Evolutionary conservation across 2,329 filamentous ascomycete genomes (phyloP).

Genomic region (Claviceps spartinae): DNA sequence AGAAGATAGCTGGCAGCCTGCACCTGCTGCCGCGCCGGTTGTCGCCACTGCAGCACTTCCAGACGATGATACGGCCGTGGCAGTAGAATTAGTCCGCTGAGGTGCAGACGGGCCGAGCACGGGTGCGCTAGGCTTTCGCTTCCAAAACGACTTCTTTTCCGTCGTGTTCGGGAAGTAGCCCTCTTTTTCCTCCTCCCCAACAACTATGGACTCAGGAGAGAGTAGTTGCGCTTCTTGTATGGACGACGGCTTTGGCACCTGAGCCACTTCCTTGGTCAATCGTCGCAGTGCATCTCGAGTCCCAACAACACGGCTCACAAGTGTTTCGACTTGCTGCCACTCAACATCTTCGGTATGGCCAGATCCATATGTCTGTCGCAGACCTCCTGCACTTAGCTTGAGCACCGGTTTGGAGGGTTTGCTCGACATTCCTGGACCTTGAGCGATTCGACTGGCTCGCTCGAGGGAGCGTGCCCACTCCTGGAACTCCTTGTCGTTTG

Average conservation of each 20-base stretch:
- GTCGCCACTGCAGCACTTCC: constrained; percentile 19
- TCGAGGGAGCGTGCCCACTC: constrained; percentile 82
- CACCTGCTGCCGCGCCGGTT: constrained; percentile 15
- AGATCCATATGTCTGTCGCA: constrained; percentile 17
- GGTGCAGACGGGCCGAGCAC: constrained; percentile 26
- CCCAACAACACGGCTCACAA: constrained; percentile 76
- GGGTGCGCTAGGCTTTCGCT: constrained; percentile 59
- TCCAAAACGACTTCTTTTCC: constrained; percentile 77
- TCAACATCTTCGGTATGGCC: constrained; percentile 56
- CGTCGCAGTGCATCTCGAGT: constrained; percentile 79
- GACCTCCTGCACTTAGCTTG: constrained; percentile 15
- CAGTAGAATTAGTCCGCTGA: constrained; percentile 24
- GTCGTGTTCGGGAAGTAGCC: constrained; percentile 37
- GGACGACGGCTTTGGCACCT: constrained; percentile 21
- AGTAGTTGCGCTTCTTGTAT: constrained; percentile 19
- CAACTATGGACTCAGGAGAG: constrained; percentile 26
- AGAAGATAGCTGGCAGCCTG: constrained; percentile 16
- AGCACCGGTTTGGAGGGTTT: constrained; percentile 14
- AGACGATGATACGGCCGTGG: constrained; percentile 29
- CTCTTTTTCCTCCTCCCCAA: constrained; percentile 20
- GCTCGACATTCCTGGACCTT: constrained; percentile 32
- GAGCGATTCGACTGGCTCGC: constrained; percentile 56
- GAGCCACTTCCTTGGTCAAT: constrained; percentile 72
- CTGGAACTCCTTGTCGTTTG: constrained; percentile 70
- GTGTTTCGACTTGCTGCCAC: constrained; percentile 73